These are phyloP conservation scores for Microstegium vimineum DNA, from an alignment of 176 grass and related monocot genomes.

Conservation along the genomic window DNA sequence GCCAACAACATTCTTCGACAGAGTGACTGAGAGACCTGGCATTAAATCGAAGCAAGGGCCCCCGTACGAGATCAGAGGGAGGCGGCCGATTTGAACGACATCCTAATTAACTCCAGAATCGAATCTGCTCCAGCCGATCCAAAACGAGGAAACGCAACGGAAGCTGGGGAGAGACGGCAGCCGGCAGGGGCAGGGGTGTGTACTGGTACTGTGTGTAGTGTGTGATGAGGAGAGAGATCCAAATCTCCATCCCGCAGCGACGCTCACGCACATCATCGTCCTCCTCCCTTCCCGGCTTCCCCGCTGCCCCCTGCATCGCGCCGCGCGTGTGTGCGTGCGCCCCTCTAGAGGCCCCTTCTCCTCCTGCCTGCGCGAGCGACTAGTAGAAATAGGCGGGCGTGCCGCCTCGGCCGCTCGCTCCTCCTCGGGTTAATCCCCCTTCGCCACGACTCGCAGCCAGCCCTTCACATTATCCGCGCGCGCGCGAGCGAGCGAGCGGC, in stretches of 20 bases:
- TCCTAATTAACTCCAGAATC: not conserved
- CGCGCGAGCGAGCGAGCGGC: not conserved
- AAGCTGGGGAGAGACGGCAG: not conserved
- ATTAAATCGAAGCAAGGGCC: not conserved
- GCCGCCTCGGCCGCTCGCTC: conserved; percentile 25
- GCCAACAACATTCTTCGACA: not conserved
- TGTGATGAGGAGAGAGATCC: not conserved
- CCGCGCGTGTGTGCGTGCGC: conserved; percentile 8
- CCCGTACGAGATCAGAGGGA: not conserved
- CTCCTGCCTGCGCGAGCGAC: not conserved
- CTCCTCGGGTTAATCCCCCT: not conserved
- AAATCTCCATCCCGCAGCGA: conserved; percentile 4
- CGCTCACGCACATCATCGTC: conserved; percentile 10
- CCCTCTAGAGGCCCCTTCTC: not conserved
- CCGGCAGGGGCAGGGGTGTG: not conserved
- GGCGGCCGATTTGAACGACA: not conserved
- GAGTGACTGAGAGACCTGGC: not conserved
- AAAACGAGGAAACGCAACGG: conserved; percentile 1
- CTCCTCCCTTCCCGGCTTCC: not conserved
- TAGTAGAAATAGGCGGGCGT: conserved; percentile 21
- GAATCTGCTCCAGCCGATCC: conserved; percentile 1
- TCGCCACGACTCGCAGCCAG: not conserved
- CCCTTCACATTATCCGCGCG: conserved; percentile 37
- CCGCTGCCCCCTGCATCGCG: not conserved
- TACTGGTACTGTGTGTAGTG: too few species aligned